Percentiles rank a stretch among this genome's conserved stretches.
phyloP scores from a whole-genome alignment of 1,284 basidiomycete species.

The Cryptococcus sp. region DNA sequence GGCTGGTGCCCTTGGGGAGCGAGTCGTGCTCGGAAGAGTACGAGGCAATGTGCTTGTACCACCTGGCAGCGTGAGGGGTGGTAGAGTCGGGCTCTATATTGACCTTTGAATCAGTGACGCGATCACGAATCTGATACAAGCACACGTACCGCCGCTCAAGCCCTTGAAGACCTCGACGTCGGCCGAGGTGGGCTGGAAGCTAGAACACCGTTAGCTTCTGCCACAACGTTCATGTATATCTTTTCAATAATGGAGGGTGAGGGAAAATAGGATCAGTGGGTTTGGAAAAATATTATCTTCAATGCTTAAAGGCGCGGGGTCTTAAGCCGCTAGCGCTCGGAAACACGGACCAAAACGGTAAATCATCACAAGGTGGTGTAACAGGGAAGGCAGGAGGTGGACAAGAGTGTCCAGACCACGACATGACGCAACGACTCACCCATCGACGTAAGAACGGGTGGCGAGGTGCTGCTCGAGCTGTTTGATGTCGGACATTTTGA shows the following conservation, averaged over 20 bases:
- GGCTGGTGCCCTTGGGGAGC: conserved; percentile 81
- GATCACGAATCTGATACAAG: not conserved
- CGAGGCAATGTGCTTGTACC: conserved; percentile 93
- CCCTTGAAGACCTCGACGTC: conserved; percentile 93
- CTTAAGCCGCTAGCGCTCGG: conserved; percentile 89
- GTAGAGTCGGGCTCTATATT: conserved; percentile 66
- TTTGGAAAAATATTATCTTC: conserved; percentile 63
- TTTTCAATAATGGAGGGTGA: conserved; percentile 23
- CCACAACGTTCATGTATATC: conserved; percentile 17
- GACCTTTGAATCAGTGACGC: conserved; percentile 15
- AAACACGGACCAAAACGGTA: conserved; percentile 97
- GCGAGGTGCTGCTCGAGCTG: conserved; percentile 83
- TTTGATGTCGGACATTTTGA: conserved; percentile 69
- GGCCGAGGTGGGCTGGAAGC: conserved; percentile 92
- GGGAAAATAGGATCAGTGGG: conserved; percentile 66
- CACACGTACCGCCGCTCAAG: conserved; percentile 37
- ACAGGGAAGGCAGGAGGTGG: not conserved
- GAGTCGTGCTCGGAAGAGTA: conserved; percentile 75
- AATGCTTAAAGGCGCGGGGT: conserved; percentile 74
- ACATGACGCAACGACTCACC: conserved; percentile 62
- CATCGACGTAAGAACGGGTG: conserved; percentile 84
- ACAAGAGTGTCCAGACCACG: not conserved
- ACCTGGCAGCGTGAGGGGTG: conserved; percentile 80
- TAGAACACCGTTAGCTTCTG: conserved; percentile 50
- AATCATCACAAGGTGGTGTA: conserved; percentile 65